Evolutionary conservation across 2,329 filamentous ascomycete species (phyloP), one percentile per base, ranked within the genome.

Genomic region (Leptographium flavum): DNA sequence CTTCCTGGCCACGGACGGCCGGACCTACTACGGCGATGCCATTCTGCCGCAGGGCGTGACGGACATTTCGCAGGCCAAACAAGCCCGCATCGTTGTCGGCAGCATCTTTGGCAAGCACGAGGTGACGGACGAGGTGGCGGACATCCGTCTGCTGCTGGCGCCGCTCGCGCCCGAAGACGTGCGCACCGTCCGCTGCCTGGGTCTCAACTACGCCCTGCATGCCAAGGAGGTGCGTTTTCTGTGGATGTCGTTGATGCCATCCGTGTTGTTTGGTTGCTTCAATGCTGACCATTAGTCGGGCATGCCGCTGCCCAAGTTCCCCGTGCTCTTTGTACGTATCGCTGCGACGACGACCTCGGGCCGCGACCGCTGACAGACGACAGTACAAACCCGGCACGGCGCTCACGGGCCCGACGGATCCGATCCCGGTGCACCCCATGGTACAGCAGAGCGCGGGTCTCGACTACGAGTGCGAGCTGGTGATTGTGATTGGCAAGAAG

Each of bases 391-490:
- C 83, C 4, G 58, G 69, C 7, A 83, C 81, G 2, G 66, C 82
- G 0, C 68, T 87, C 22, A 60, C 71, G 0, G 81, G 81, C 2
- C 81, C 81, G 0, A 66, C 61, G 3, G 78, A 83, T 53, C 66
- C 77, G 1, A 80, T 87, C 43, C 80, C 81, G 2, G 68, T 90
- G 31, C 74, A 77, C 21, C 55, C 62, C 3, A 64, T 83, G 48
- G 82, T 80, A 0, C 83, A 87, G 60, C 69, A 79, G 49, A 68
- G 68, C 40, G 64, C 66, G n/a, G 78, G 79, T 0, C 63, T 86
- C 17, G 84, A 88, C 62, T 88, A 88, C 60, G 84, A 90, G 63
- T 85, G 81, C 58, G 84, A 90, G 63, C 70, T 90, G 7, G 80
- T 87, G 14, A 69, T 77, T 32, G 67, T 88, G 9, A 85, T 88